These are phyloP conservation scores for Globisporangium nagaii DNA, from an alignment of 352 stramenopile species.

Conservation along the genomic window DNA sequence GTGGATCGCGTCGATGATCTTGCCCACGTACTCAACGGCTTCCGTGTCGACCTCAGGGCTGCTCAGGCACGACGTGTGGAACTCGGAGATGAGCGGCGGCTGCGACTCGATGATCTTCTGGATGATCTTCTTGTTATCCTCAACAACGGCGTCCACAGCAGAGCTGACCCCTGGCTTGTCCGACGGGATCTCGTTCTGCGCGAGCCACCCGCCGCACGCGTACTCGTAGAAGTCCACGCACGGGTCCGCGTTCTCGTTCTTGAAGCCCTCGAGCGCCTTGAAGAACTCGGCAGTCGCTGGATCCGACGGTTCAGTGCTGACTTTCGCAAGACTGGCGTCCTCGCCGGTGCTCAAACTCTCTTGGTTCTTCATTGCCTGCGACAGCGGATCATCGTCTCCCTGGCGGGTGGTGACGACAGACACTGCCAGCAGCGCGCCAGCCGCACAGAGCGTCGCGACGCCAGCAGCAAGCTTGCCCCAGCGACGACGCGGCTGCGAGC, in stretches of 20 bases:
- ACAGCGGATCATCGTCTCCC: too few species aligned
- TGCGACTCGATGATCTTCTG: constrained; percentile 38
- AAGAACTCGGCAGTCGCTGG: constrained; percentile 36
- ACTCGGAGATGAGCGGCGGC: constrained; percentile 47
- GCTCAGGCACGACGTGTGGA: constrained; percentile 50
- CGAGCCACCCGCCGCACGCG: constrained; percentile 68
- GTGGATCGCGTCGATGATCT: background rate
- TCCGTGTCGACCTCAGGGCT: background rate
- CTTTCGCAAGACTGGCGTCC: too few species aligned
- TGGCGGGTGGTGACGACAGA: too few species aligned
- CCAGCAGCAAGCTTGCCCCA: background rate
- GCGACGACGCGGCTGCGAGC: background rate
- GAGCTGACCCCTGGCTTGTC: constrained; percentile 43
- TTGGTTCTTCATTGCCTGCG: too few species aligned
- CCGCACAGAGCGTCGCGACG: background rate
- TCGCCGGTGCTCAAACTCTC: too few species aligned
- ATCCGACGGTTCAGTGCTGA: too few species aligned
- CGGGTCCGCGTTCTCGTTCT: constrained; percentile 48
- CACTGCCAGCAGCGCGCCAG: too few species aligned
- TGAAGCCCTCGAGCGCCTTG: constrained; percentile 31
- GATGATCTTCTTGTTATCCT: constrained; percentile 51
- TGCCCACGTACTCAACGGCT: background rate
- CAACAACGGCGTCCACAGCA: constrained; percentile 46
- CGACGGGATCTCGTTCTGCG: constrained; percentile 38
- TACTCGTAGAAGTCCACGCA: constrained; percentile 78